Percentiles rank a stretch among this genome's conserved stretches.
Conservation (phyloP, 176 grass and related monocot genomes). For the Carex littledalei region DNA sequence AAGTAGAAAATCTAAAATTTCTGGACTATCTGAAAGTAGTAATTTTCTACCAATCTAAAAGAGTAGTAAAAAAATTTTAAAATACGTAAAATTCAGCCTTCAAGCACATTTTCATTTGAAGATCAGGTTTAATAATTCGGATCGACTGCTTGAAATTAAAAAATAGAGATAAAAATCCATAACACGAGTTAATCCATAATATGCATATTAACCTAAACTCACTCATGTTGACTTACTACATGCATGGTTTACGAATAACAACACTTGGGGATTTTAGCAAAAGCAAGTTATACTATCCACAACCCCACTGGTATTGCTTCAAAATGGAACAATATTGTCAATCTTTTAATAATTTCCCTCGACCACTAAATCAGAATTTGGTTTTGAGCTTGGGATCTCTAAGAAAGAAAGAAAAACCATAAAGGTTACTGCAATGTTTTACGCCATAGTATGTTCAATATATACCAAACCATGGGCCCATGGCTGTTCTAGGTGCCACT, state of each 20-base stretch:
- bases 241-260: neutral
- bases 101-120: too few relatives aligned
- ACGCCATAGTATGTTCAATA: neutral
- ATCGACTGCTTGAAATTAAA: too few relatives aligned
- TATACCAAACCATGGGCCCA: neutral
- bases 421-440: neutral
- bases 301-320: neutral
- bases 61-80: too few relatives aligned
- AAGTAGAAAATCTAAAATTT: too few relatives aligned
- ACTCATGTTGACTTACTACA: neutral
- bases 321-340: neutral
- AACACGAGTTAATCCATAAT: too few relatives aligned
- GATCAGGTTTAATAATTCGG: too few relatives aligned
- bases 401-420: neutral
- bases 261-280: neutral
- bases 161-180: too few relatives aligned
- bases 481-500: neutral
- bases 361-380: neutral
- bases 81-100: too few relatives aligned
- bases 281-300: neutral
- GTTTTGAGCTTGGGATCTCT: neutral
- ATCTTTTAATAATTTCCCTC: neutral
- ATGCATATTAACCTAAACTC: too few relatives aligned
- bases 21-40: too few relatives aligned
- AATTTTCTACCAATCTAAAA: too few relatives aligned